A percentile compares a stretch with the other conserved stretches of the same genome.
Conservation (phyloP, 768 basidiomycete species). For the Mycena rebaudengoi region DNA sequence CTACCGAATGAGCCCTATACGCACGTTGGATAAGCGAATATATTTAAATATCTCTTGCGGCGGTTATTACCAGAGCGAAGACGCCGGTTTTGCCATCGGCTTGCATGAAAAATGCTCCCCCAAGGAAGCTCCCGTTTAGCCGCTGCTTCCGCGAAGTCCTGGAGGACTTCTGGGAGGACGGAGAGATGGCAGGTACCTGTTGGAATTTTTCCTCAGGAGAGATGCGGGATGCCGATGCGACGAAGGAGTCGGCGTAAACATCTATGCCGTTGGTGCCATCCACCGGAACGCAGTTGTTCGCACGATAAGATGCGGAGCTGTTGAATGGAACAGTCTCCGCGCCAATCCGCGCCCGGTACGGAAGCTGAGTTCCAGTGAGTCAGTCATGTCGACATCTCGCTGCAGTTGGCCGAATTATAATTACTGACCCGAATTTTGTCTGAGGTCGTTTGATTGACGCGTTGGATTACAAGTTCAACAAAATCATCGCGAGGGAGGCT, state of each 20-base stretch:
- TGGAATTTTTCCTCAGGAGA: slow-evolving; percentile 47
- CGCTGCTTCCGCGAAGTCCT: no score
- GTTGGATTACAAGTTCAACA: slow-evolving; percentile 57
- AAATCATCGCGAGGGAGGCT: slow-evolving; percentile 60
- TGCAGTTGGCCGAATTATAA: neutral
- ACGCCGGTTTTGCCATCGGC: no score
- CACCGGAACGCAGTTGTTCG: slow-evolving; percentile 61
- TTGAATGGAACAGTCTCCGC: slow-evolving; percentile 55
- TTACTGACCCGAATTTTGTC: slow-evolving; percentile 56
- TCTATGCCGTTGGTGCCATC: slow-evolving; percentile 58
- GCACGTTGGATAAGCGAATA: no score
- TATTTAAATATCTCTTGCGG: slow-evolving; percentile 63
- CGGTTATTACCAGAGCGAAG: no score
- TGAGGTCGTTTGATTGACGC: slow-evolving; percentile 44
- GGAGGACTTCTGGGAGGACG: no score
- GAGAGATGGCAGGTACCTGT: slow-evolving; percentile 54
- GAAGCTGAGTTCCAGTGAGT: slow-evolving; percentile 52
- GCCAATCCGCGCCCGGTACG: slow-evolving; percentile 65
- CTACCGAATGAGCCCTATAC: slow-evolving; percentile 64
- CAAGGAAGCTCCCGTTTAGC: no score
- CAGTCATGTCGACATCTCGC: no score
- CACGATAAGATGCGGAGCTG: slow-evolving; percentile 55
- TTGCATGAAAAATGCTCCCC: no score
- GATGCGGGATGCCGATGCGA: slow-evolving; percentile 11
- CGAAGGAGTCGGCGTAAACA: slow-evolving; percentile 37